Evolutionary conservation across 352 stramenopile genomes (phyloP).

Genomic region (Globisporangium yorkense): DNA sequence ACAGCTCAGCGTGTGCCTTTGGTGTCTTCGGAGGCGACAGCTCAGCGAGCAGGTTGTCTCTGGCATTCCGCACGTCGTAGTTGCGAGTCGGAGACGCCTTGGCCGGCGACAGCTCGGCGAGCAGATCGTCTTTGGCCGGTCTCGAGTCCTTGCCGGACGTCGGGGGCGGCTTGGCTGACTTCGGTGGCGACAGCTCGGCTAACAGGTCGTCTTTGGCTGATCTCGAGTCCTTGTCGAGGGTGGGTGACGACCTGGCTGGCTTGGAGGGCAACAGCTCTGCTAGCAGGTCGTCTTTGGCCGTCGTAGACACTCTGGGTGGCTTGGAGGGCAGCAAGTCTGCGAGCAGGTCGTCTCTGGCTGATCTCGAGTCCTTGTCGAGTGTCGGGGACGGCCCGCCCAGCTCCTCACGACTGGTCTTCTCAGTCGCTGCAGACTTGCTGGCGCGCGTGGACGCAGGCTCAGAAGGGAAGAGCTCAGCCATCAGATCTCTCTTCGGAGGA

Average conservation of each 20-base stretch:
- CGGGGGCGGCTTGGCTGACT: not conserved
- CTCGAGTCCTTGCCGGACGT: not conserved
- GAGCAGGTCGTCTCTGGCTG: not conserved
- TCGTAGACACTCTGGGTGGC: not conserved
- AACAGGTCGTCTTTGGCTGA: conserved; percentile 9
- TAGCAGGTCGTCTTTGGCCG: not conserved
- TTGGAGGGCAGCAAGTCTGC: not conserved
- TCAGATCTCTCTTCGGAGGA: conserved; percentile 9
- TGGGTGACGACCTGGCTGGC: not conserved
- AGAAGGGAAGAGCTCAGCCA: conserved; percentile 7
- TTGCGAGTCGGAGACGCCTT: not conserved
- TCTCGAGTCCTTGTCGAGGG: not conserved
- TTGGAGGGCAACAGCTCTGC: not conserved
- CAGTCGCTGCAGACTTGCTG: not conserved
- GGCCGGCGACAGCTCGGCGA: conserved; percentile 4
- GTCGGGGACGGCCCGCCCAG: not conserved
- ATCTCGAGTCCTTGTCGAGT: not conserved
- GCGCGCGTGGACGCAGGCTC: not conserved
- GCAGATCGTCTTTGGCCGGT: conserved; percentile 9
- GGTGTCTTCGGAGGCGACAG: conserved; percentile 14
- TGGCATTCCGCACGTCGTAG: not conserved
- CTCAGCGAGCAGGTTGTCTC: conserved; percentile 17
- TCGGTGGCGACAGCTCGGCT: conserved; percentile 3
- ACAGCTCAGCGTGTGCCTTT: conserved; percentile 16
- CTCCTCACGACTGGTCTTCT: not conserved